These are phyloP conservation scores for Blastobotrys attinorum DNA, from an alignment of 805 yeast species.

Conservation along the genomic window DNA sequence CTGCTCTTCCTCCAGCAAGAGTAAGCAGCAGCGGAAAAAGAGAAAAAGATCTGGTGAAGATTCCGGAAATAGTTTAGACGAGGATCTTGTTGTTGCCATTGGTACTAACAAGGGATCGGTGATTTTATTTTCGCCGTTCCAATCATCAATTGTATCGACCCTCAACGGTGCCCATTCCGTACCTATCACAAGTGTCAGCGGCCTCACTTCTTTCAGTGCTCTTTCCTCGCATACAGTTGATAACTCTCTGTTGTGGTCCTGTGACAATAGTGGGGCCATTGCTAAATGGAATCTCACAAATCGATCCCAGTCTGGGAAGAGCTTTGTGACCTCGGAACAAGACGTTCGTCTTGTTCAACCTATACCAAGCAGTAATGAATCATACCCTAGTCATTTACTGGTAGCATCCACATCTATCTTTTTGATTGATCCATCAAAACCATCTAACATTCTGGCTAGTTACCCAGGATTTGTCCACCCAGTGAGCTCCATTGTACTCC, in stretches of 20 bases:
- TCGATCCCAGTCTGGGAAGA: conserved; percentile 32
- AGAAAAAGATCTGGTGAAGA: conserved; percentile 23
- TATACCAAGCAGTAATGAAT: neutral
- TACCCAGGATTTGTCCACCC: conserved; percentile 77
- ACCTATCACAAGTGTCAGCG: conserved; percentile 40
- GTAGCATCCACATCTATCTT: conserved; percentile 62
- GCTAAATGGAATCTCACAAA: conserved; percentile 53
- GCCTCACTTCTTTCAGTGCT: too few species aligned
- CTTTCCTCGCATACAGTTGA: too few species aligned
- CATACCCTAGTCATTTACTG: conserved; percentile 35
- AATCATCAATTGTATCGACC: conserved; percentile 48
- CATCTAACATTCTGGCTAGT: conserved; percentile 33
- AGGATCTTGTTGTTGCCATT: conserved; percentile 43
- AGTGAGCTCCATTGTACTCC: conserved; percentile 42
- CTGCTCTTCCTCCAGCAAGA: conserved; percentile 8
- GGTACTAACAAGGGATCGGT: conserved; percentile 61
- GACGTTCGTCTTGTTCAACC: conserved; percentile 14
- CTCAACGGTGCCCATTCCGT: conserved; percentile 40
- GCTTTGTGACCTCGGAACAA: conserved; percentile 9
- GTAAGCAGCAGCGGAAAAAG: conserved; percentile 17
- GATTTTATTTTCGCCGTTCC: conserved; percentile 59
- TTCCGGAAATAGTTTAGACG: conserved; percentile 21
- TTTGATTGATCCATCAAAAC: conserved; percentile 37
- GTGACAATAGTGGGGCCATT: conserved; percentile 50
- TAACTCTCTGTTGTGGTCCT: conserved; percentile 44